Conservation (phyloP, 2,329 filamentous ascomycete genomes). For the Neopestalotiopsis sp. region DNA sequence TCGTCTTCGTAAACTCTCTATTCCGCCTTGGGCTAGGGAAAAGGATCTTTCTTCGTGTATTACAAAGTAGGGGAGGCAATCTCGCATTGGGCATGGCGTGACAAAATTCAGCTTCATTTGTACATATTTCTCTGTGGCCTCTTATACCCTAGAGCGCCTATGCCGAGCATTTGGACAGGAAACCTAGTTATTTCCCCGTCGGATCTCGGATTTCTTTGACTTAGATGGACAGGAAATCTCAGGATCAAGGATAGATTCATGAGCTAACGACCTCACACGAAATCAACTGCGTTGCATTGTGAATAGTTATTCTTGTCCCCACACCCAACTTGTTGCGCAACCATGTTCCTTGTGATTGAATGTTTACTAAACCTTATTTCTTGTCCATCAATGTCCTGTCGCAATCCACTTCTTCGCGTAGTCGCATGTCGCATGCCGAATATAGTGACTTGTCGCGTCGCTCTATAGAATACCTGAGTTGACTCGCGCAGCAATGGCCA, state of each 20-base stretch:
- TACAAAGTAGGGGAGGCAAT: slow-evolving; percentile 19
- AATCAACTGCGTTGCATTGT: slow-evolving; percentile 17
- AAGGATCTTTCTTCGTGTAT: slow-evolving; percentile 25
- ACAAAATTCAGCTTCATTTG: slow-evolving; percentile 17
- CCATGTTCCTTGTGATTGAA: neutral
- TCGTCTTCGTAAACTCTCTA: slow-evolving; percentile 27
- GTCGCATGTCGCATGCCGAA: too few species aligned
- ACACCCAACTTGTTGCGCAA: neutral
- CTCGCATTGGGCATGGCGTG: slow-evolving; percentile 24
- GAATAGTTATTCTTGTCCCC: slow-evolving; percentile 2
- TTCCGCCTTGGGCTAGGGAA: neutral
- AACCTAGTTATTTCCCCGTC: slow-evolving; percentile 20
- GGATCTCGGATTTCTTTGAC: slow-evolving; percentile 24
- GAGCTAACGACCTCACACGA: slow-evolving; percentile 28
- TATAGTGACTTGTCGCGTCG: too few species aligned
- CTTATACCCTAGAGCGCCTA: neutral
- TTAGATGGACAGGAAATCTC: slow-evolving; percentile 23
- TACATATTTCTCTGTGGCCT: slow-evolving; percentile 18
- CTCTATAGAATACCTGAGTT: too few species aligned
- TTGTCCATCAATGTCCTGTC: too few species aligned
- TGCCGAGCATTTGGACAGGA: slow-evolving; percentile 14
- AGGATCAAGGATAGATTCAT: slow-evolving; percentile 30
- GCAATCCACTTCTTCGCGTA: too few species aligned
- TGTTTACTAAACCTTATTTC: neutral
- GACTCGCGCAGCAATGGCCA: too few species aligned